phyloP scores from a whole-genome alignment of 2,329 filamentous ascomycete genomes.

The Claviceps cyperi region DNA sequence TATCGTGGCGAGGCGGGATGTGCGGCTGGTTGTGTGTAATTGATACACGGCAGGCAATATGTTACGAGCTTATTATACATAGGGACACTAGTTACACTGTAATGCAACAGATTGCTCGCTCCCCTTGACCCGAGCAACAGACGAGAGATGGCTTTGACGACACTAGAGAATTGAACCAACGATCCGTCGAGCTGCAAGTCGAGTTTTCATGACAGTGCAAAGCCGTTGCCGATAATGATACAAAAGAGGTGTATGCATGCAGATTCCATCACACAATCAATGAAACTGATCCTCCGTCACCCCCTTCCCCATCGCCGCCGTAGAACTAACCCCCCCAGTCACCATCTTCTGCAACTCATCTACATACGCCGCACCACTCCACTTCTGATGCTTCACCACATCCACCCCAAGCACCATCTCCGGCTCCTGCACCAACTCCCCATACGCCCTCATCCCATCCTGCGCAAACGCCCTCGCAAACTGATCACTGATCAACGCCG shows the following conservation, averaged over 20 bases:
- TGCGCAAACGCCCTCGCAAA: slow-evolving; percentile 73
- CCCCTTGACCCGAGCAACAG: too few relatives aligned
- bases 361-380: slow-evolving; percentile 88
- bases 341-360: slow-evolving; percentile 97
- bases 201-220: too few relatives aligned
- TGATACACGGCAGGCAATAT: too few relatives aligned
- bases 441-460: slow-evolving; percentile 89
- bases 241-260: neutral
- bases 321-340: slow-evolving; percentile 78
- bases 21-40: too few relatives aligned
- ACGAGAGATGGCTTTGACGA: too few relatives aligned
- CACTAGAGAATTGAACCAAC: too few relatives aligned
- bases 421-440: slow-evolving; percentile 92
- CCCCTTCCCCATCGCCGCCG: slow-evolving; percentile 91
- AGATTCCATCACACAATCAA: slow-evolving; percentile 4
- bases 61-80: too few relatives aligned
- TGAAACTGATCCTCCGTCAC: slow-evolving; percentile 95
- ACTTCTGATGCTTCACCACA: slow-evolving; percentile 98
- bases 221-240: too few relatives aligned
- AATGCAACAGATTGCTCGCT: too few relatives aligned
- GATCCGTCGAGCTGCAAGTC: too few relatives aligned
- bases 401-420: slow-evolving; percentile 86
- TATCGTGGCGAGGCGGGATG: too few relatives aligned
- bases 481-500: slow-evolving; percentile 77
- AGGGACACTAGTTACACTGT: too few relatives aligned